Percentiles rank a stretch among this genome's conserved stretches.
Conservation (phyloP, 306 rosid genomes). For the Datisca glomerata region DNA sequence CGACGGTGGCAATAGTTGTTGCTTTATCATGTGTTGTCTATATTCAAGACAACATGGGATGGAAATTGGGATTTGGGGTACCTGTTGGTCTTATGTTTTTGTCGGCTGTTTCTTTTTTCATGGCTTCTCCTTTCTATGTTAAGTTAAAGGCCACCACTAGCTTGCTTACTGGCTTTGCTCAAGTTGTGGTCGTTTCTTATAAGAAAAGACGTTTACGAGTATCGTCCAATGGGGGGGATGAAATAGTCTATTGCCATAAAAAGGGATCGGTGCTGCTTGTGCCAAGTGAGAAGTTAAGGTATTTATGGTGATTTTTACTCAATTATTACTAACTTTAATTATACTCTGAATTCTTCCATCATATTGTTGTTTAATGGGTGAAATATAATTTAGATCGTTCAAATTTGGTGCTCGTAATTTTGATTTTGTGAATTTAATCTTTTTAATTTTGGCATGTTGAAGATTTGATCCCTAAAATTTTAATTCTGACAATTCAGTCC, state of each 20-base stretch:
- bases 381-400: no score
- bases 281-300: constrained; percentile 22
- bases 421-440: no score
- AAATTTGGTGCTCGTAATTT: no score
- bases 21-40: constrained; percentile 11
- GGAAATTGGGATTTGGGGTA: constrained; percentile 24
- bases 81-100: constrained; percentile 15
- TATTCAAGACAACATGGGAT: constrained; percentile 19
- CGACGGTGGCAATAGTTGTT: neutral
- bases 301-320: neutral
- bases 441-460: no score
- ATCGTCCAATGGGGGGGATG: neutral
- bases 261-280: neutral
- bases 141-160: constrained; percentile 4
- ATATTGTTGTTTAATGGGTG: neutral
- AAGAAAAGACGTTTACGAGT: constrained; percentile 10
- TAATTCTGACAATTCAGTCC: no score
- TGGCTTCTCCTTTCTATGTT: constrained; percentile 16
- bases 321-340: neutral
- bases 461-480: no score
- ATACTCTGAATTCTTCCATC: neutral
- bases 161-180: constrained; percentile 5
- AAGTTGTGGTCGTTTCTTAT: constrained; percentile 11
- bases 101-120: constrained; percentile 2
- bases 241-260: neutral